Conservation (phyloP, 2,329 filamentous ascomycete genomes). For the Aspergillus tamarii region DNA sequence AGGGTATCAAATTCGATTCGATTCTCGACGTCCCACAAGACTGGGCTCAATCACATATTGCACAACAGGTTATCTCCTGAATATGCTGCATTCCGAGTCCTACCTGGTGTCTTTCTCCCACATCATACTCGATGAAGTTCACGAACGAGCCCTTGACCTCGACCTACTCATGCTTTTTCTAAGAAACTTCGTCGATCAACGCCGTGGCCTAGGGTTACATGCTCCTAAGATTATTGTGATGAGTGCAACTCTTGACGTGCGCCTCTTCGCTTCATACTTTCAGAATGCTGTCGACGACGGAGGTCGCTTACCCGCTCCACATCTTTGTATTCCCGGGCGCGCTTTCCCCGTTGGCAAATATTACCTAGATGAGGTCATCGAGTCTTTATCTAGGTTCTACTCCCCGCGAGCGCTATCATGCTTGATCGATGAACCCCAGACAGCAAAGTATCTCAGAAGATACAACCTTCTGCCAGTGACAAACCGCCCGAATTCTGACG, state of each 20-base stretch:
- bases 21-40: constrained; percentile 35
- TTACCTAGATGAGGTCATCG: constrained; percentile 47
- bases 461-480: constrained; percentile 8
- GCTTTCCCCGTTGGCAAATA: constrained; percentile 48
- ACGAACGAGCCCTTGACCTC: constrained; percentile 50
- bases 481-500: not conserved
- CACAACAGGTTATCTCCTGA: constrained; percentile 54
- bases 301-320: constrained; percentile 40
- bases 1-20: constrained; percentile 53
- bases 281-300: constrained; percentile 32
- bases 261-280: constrained; percentile 52
- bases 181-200: constrained; percentile 45
- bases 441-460: constrained; percentile 12
- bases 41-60: constrained; percentile 52
- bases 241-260: constrained; percentile 53
- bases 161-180: constrained; percentile 53
- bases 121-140: constrained; percentile 57
- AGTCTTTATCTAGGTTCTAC: constrained; percentile 31
- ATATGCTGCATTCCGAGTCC: constrained; percentile 45
- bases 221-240: constrained; percentile 53
- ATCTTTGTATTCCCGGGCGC: constrained; percentile 48
- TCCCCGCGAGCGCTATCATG: constrained; percentile 18
- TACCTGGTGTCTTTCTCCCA: constrained; percentile 49
- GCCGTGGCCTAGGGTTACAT: constrained; percentile 33
- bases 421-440: constrained; percentile 15